Evolutionary conservation across 169 alveolate genomes (phyloP).

Genomic region (Cryptosporidium parvum): DNA sequence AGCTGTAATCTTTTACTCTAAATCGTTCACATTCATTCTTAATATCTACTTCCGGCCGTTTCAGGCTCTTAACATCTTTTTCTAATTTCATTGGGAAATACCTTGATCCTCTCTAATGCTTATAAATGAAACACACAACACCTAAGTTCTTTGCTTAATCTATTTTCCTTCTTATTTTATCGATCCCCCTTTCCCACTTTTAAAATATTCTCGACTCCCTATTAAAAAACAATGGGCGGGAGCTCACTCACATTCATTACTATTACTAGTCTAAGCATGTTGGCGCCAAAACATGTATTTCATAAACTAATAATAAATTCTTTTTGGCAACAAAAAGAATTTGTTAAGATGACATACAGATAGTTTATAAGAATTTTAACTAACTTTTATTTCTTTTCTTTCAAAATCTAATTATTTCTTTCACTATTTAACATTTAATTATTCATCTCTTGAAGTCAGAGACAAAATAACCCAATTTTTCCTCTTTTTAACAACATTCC

Average conservation of each 20-base stretch:
- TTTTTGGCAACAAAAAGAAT: not conserved
- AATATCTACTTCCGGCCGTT: slow-evolving; percentile 7
- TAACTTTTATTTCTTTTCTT: no score
- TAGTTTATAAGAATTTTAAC: no score
- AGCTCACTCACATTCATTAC: not conserved
- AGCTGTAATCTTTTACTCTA: slow-evolving; percentile 26
- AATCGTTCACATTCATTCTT: slow-evolving; percentile 69
- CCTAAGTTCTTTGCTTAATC: not conserved
- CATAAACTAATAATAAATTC: no score
- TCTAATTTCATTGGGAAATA: not conserved
- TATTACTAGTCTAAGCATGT: not conserved
- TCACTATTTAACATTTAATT: not conserved
- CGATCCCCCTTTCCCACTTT: not conserved
- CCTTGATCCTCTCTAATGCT: not conserved
- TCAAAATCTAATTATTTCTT: no score
- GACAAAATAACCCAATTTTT: no score
- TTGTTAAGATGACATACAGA: not conserved
- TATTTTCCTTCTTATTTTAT: not conserved
- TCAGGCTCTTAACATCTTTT: not conserved
- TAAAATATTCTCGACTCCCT: not conserved
- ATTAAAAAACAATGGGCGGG: not conserved
- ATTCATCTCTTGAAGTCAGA: no score
- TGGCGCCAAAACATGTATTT: slow-evolving; percentile 8
- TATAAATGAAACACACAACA: not conserved
- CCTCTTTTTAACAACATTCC: no score